Evolutionary conservation across 768 basidiomycete species (phyloP).

Genomic region (Panus rudis): DNA sequence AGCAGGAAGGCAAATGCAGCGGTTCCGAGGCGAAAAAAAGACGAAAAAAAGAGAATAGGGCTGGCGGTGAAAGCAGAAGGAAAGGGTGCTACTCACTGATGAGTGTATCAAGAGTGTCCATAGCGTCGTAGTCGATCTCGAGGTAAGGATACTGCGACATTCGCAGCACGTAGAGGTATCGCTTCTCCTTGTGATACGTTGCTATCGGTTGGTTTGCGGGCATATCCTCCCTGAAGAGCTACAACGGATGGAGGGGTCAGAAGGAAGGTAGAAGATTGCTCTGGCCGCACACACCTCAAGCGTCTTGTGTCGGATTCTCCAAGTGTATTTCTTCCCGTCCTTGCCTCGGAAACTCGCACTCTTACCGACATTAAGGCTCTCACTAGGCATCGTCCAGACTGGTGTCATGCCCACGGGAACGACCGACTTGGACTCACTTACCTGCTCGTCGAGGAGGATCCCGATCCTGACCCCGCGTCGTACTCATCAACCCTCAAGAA

Average conservation of each 20-base stretch:
- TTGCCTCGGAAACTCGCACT: conserved; percentile 18
- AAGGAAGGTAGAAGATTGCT: background rate
- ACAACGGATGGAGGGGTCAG: background rate
- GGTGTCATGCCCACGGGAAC: too few species aligned
- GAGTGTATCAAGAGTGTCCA: conserved; percentile 29
- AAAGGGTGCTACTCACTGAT: conserved; percentile 20
- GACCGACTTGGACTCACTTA: too few species aligned
- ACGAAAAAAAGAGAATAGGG: background rate
- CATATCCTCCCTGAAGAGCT: conserved; percentile 28
- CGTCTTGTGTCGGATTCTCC: conserved; percentile 15
- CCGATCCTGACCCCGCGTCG: too few species aligned
- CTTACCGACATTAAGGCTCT: background rate
- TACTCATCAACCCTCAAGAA: conserved; percentile 27
- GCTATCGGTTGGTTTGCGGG: conserved; percentile 25
- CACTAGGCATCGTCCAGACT: too few species aligned
- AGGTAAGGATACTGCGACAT: conserved; percentile 31
- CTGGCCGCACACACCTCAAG: conserved; percentile 16
- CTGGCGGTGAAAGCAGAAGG: background rate
- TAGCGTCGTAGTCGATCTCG: conserved; percentile 26
- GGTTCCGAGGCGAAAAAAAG: background rate
- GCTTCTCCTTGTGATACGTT: conserved; percentile 27
- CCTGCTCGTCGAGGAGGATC: too few species aligned
- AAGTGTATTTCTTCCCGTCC: conserved; percentile 23
- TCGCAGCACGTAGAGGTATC: conserved; percentile 26
- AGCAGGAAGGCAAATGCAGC: background rate